Conservation (phyloP, 495 filamentous ascomycete species). For the Terfezia boudieri region DNA sequence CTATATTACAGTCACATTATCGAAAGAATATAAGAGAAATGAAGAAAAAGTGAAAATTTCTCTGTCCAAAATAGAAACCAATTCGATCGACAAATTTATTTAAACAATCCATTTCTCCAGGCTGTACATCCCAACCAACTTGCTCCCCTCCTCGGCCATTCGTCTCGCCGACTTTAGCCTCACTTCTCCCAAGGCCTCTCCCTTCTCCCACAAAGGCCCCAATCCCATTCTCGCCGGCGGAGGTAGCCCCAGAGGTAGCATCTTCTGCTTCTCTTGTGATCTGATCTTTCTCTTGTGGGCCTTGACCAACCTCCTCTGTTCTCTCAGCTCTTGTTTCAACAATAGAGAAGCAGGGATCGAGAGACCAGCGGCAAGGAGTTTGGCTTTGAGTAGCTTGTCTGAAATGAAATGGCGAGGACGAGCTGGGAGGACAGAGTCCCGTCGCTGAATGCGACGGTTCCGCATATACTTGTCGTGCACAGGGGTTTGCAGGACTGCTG, state of each 20-base stretch:
- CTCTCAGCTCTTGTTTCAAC: neutral
- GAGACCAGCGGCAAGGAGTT: neutral
- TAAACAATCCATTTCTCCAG: conserved; percentile 17
- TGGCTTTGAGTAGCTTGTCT: neutral
- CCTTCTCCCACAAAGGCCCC: neutral
- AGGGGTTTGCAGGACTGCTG: neutral
- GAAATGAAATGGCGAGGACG: neutral
- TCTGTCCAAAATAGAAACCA: neutral
- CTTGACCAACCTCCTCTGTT: neutral
- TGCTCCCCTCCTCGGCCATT: conserved; percentile 8
- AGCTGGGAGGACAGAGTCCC: neutral
- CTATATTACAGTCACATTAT: too few relatives aligned
- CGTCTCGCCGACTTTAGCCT: conserved; percentile 7
- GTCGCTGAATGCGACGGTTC: neutral
- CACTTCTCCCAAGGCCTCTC: conserved; percentile 1
- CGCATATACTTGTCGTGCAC: neutral
- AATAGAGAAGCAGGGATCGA: neutral
- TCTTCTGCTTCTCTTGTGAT: neutral
- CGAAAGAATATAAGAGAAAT: neutral
- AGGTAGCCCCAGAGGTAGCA: neutral
- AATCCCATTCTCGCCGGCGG: neutral
- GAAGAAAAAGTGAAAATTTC: neutral
- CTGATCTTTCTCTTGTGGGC: neutral
- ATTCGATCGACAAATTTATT: neutral
- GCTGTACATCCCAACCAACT: conserved; percentile 15